Conservation (phyloP, 2,329 filamentous ascomycete genomes). For the Setomelanomma holmii region DNA sequence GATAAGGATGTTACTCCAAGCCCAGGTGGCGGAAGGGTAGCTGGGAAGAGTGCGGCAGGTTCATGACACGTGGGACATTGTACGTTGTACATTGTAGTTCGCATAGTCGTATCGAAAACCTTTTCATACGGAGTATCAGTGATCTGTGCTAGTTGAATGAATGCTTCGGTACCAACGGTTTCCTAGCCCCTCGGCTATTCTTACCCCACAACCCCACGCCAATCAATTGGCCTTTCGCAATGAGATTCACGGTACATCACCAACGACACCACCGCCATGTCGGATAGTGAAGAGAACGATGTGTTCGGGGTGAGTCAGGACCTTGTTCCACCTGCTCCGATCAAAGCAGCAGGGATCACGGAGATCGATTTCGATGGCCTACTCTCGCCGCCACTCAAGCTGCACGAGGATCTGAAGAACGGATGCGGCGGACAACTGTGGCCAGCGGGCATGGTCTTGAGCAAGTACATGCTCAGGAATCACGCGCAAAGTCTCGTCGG, state of each 20-base stretch:
- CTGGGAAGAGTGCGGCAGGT: no score
- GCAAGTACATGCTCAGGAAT: slow-evolving; percentile 82
- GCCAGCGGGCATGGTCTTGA: slow-evolving; percentile 90
- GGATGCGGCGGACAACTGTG: slow-evolving; percentile 94
- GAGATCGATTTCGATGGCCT: slow-evolving; percentile 74
- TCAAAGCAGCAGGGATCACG: slow-evolving; percentile 61
- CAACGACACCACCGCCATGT: slow-evolving; percentile 18
- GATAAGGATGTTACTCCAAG: slow-evolving; percentile 15
- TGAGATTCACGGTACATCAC: no score
- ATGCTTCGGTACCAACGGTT: no score
- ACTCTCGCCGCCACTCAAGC: slow-evolving; percentile 70
- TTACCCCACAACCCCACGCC: slow-evolving; percentile 19
- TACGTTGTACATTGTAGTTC: background rate
- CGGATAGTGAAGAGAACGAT: slow-evolving; percentile 39
- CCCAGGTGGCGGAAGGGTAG: background rate
- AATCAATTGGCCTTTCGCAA: no score
- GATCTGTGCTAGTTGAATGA: no score
- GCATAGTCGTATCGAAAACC: background rate
- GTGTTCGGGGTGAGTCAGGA: slow-evolving; percentile 59
- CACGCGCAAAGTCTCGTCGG: slow-evolving; percentile 68
- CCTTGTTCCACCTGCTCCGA: slow-evolving; percentile 61
- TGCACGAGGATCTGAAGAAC: slow-evolving; percentile 84
- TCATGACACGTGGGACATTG: no score
- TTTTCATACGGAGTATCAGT: no score
- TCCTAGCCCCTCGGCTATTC: slow-evolving; percentile 8